These are phyloP conservation scores for Trichosanthes truncata DNA, from an alignment of 306 rosid genomes.

Conservation along the genomic window DNA sequence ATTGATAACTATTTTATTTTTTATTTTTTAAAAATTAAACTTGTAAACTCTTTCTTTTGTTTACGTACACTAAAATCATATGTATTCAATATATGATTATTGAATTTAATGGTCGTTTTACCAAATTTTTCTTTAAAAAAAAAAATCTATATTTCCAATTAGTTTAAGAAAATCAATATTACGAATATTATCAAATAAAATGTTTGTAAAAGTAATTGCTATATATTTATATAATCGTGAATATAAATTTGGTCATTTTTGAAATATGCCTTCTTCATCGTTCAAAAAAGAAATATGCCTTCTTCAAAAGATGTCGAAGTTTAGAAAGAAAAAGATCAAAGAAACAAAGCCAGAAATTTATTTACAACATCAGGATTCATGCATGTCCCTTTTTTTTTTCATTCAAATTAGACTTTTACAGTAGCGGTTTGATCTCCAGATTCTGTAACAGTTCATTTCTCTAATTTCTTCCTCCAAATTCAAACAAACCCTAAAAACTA, in stretches of 20 bases:
- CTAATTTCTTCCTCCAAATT: not conserved
- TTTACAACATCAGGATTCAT: not conserved
- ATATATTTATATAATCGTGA: not conserved
- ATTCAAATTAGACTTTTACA: conserved; percentile 4
- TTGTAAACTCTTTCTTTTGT: too few relatives aligned
- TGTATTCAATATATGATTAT: too few relatives aligned
- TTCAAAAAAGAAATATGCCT: not conserved
- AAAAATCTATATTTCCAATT: too few relatives aligned
- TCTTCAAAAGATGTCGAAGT: not conserved
- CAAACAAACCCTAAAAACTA: not conserved
- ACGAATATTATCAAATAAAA: too few relatives aligned
- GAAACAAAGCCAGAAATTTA: not conserved
- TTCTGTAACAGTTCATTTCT: not conserved
- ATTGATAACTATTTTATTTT: too few relatives aligned
- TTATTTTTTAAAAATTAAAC: too few relatives aligned
- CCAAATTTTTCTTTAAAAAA: too few relatives aligned
- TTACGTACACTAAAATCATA: too few relatives aligned
- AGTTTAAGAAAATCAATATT: too few relatives aligned
- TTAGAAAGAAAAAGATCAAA: not conserved
- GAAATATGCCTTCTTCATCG: not conserved
- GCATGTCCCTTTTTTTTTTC: not conserved
- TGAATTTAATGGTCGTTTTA: too few relatives aligned
- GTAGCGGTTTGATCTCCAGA: not conserved
- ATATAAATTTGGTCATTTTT: not conserved
- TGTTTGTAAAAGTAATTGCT: not conserved